Conservation (phyloP, 345 rosid species). For the Raphanus raphanistrum region DNA sequence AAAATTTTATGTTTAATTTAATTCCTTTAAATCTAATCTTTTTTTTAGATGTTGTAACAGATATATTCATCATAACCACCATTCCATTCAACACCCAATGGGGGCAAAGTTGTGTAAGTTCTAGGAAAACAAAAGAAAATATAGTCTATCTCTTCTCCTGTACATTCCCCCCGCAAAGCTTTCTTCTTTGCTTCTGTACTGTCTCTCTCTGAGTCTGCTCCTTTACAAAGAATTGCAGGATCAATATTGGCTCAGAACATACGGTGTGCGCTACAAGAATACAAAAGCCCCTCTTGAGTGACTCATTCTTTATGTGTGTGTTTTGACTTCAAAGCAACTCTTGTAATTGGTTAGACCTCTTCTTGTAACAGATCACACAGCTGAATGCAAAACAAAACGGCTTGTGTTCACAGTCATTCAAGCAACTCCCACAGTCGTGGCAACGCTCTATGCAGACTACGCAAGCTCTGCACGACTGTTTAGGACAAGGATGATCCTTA, state of each 20-base stretch:
- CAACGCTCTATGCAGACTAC: constrained; percentile 40
- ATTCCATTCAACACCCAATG: too few relatives aligned
- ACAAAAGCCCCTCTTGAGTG: neutral
- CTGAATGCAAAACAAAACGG: constrained; percentile 31
- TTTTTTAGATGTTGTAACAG: too few relatives aligned
- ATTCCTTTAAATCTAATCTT: neutral
- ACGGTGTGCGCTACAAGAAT: neutral
- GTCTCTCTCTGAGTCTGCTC: neutral
- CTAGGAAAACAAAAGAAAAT: neutral
- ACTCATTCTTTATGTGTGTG: too few relatives aligned
- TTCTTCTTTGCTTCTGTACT: neutral
- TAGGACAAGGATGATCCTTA: constrained; percentile 22
- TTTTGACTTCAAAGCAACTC: constrained; percentile 11
- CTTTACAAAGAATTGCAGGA: neutral
- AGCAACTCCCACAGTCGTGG: constrained; percentile 38
- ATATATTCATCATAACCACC: neutral
- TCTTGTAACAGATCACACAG: constrained; percentile 29
- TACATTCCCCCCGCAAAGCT: neutral
- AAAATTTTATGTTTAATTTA: neutral
- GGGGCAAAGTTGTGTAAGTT: neutral
- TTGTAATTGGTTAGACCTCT: constrained; percentile 12
- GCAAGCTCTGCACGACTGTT: constrained; percentile 38
- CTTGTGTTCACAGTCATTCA: constrained; percentile 25
- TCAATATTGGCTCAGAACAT: constrained; percentile 7
- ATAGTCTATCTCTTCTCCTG: neutral